Conservation (phyloP, 78 protist genomes). For the Pigoraptor vietnamica region DNA sequence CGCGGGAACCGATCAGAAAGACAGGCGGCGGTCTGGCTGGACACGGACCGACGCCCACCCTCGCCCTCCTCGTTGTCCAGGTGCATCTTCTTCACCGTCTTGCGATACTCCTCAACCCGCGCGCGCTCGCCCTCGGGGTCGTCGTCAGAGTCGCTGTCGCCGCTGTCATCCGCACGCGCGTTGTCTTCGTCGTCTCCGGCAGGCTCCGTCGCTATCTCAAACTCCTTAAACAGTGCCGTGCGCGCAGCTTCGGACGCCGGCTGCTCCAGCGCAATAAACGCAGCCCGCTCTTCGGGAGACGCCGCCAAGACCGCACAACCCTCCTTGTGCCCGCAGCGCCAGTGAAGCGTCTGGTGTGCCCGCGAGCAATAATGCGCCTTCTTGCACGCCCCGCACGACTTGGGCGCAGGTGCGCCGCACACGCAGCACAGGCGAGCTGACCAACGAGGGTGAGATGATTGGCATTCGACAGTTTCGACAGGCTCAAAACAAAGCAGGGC, state of each 20-base stretch:
- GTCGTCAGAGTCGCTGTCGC: neutral
- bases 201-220: neutral
- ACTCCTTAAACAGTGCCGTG: neutral
- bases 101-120: neutral
- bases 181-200: neutral
- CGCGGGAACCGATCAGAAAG: neutral
- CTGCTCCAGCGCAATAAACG: neutral
- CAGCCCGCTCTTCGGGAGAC: neutral
- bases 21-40: neutral
- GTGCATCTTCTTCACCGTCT: neutral
- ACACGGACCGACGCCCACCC: neutral
- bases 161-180: neutral
- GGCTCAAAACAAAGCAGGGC: too few species aligned
- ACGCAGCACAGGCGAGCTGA: neutral
- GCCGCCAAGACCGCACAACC: neutral
- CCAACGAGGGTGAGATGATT: neutral
- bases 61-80: neutral
- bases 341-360: neutral
- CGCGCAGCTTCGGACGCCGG: neutral
- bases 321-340: neutral
- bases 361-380: neutral
- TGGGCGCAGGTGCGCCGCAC: neutral
- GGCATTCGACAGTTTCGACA: too few species aligned
- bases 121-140: neutral
- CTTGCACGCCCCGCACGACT: neutral